phyloP scores from a whole-genome alignment of 2,329 filamentous ascomycete genomes.

The Lasiodiplodia citricola region DNA sequence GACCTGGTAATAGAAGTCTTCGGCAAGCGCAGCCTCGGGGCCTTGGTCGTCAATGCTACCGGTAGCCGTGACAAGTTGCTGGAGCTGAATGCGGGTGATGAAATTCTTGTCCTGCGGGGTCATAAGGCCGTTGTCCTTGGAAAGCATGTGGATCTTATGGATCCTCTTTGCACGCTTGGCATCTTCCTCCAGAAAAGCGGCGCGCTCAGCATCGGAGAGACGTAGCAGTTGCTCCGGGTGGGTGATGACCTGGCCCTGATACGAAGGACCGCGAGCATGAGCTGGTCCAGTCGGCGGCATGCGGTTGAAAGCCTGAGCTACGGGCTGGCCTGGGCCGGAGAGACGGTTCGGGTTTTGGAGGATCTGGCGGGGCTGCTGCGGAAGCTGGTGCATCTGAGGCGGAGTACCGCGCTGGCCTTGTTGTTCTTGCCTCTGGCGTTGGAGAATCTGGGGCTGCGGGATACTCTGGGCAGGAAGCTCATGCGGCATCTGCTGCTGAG shows the following conservation, averaged over 20 bases:
- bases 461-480: conserved; percentile 49
- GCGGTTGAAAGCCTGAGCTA: conserved; percentile 36
- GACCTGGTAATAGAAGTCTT: conserved; percentile 99
- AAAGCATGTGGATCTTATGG: conserved; percentile 94
- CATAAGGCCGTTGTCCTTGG: conserved; percentile 96
- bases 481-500: conserved; percentile 49
- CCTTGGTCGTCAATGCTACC: conserved; percentile 83
- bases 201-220: conserved; percentile 82
- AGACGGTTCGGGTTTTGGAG: conserved; percentile 78
- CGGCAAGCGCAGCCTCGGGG: conserved; percentile 78
- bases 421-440: conserved; percentile 42
- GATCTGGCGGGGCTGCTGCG: conserved; percentile 69
- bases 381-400: conserved; percentile 48
- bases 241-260: conserved; percentile 60
- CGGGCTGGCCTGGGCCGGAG: conserved; percentile 48
- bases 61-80: conserved; percentile 91
- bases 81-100: conserved; percentile 95
- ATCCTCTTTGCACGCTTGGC: conserved; percentile 95
- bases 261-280: conserved; percentile 55
- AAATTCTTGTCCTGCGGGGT: conserved; percentile 99
- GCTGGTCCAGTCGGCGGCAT: conserved; percentile 41
- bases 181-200: conserved; percentile 84
- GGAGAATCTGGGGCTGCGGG: conserved; percentile 41
- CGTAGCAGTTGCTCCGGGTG: conserved; percentile 76
- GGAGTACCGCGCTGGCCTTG: conserved; percentile 29